Conservation (phyloP, 768 basidiomycete species). For the Mrakia gelida region DNA sequence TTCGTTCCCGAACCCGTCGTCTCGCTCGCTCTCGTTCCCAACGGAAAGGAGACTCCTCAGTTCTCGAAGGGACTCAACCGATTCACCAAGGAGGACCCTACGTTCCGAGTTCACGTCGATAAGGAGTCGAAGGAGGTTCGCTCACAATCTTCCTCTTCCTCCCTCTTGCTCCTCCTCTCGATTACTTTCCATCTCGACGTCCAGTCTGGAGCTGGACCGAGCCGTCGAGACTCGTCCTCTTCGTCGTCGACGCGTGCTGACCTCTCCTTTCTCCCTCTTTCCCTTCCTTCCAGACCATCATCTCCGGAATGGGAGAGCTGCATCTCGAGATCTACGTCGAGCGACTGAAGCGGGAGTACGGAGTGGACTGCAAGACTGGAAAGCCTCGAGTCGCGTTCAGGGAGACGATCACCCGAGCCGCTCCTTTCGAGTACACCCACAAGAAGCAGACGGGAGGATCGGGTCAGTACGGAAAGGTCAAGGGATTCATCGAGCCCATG, state of each 20-base stretch:
- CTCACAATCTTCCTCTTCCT: neutral
- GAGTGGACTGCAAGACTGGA: slow-evolving; percentile 84
- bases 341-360: slow-evolving; percentile 97
- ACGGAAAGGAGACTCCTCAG: slow-evolving; percentile 87
- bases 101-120: slow-evolving; percentile 96
- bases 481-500: slow-evolving; percentile 87
- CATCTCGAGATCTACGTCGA: slow-evolving; percentile 99
- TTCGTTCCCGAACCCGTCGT: slow-evolving; percentile 98
- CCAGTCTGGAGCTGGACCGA: too few relatives aligned
- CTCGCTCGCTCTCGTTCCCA: slow-evolving; percentile 86
- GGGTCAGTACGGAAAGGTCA: slow-evolving; percentile 91
- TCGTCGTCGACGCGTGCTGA: neutral
- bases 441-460: slow-evolving; percentile 98
- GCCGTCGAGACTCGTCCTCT: neutral
- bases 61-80: slow-evolving; percentile 94
- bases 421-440: slow-evolving; percentile 84
- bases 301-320: slow-evolving; percentile 98
- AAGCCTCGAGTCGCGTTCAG: slow-evolving; percentile 96
- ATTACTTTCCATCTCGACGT: neutral
- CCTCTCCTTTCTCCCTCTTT: neutral
- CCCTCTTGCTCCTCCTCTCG: too few relatives aligned
- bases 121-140: slow-evolving; percentile 84
- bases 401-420: slow-evolving; percentile 80
- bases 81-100: slow-evolving; percentile 98
- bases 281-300: slow-evolving; percentile 69